Percentiles rank a stretch among this genome's conserved stretches.
Evolutionary conservation across 176 grass and related monocot genomes (phyloP).

Genomic region (Musa itinerans): DNA sequence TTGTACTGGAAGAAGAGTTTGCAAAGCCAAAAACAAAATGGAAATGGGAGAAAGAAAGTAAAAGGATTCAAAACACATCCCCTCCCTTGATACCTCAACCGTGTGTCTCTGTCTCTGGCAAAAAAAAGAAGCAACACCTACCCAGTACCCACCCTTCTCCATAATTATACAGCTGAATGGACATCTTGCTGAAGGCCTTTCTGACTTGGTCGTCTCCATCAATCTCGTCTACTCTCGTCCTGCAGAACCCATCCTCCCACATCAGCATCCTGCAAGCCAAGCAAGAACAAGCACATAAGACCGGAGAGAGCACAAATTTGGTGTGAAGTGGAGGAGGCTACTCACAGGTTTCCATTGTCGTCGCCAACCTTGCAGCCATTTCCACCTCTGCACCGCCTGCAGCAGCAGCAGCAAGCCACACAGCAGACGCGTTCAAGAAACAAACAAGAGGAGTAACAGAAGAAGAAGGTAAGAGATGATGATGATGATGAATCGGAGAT

Average conservation of each 20-base stretch:
- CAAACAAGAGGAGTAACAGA: neutral
- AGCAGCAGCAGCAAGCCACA: neutral
- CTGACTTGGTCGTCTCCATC: conserved; percentile 81
- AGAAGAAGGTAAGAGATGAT: neutral
- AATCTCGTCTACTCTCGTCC: conserved; percentile 50
- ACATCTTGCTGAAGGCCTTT: conserved; percentile 99
- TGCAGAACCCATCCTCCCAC: conserved; percentile 99
- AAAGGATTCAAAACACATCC: too few relatives aligned
- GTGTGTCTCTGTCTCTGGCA: too few relatives aligned
- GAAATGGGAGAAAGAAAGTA: too few relatives aligned
- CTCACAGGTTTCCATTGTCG: conserved; percentile 98
- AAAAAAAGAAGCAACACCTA: conserved; percentile 50
- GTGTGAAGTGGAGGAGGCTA: neutral
- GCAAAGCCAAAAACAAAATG: too few relatives aligned
- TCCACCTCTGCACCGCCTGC: conserved; percentile 79
- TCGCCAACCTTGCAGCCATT: conserved; percentile 93
- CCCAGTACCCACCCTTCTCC: conserved; percentile 99
- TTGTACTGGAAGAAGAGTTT: too few relatives aligned
- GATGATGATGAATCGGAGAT: neutral
- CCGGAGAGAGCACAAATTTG: neutral
- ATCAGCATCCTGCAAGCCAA: conserved; percentile 68
- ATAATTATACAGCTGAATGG: conserved; percentile 99
- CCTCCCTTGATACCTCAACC: too few relatives aligned
- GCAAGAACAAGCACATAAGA: neutral
- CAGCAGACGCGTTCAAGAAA: neutral